Conservation (phyloP, 257 asterid species). For the Oldenlandia corymbosa region DNA sequence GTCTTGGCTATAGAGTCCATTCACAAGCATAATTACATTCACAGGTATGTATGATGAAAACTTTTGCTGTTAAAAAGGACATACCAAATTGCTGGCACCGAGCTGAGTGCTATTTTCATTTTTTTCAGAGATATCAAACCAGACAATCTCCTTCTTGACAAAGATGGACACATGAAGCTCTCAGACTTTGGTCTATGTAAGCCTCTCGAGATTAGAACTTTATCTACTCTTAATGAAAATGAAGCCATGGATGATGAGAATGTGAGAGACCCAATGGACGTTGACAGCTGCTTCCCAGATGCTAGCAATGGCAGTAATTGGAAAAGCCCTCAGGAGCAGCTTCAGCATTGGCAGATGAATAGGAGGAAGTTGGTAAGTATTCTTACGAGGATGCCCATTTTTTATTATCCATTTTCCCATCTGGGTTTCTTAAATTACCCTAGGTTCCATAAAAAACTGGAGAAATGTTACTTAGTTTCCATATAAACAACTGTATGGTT, state of each 20-base stretch:
- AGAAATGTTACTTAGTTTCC: neutral
- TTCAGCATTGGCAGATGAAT: slow-evolving; percentile 63
- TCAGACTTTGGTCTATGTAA: slow-evolving; percentile 98
- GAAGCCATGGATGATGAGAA: slow-evolving; percentile 52
- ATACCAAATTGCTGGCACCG: neutral
- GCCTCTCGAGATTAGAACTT: slow-evolving; percentile 77
- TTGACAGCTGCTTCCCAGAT: slow-evolving; percentile 42
- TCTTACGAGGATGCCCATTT: neutral
- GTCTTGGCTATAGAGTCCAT: slow-evolving; percentile 91
- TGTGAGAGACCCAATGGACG: slow-evolving; percentile 45
- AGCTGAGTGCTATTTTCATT: slow-evolving; percentile 9
- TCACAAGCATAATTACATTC: slow-evolving; percentile 90
- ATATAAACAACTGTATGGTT: neutral
- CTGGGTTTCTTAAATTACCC: neutral
- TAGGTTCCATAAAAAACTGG: neutral
- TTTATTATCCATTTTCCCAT: neutral
- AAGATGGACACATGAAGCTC: slow-evolving; percentile 92
- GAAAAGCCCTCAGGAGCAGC: slow-evolving; percentile 52
- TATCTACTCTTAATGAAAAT: slow-evolving; percentile 45
- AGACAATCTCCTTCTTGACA: slow-evolving; percentile 92
- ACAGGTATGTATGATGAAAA: slow-evolving; percentile 49
- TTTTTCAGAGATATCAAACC: slow-evolving; percentile 86
- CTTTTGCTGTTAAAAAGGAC: slow-evolving; percentile 1
- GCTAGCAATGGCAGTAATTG: slow-evolving; percentile 36
- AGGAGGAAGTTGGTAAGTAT: slow-evolving; percentile 52